Conservation (phyloP, 768 basidiomycete genomes). For the Mycena belliarum region DNA sequence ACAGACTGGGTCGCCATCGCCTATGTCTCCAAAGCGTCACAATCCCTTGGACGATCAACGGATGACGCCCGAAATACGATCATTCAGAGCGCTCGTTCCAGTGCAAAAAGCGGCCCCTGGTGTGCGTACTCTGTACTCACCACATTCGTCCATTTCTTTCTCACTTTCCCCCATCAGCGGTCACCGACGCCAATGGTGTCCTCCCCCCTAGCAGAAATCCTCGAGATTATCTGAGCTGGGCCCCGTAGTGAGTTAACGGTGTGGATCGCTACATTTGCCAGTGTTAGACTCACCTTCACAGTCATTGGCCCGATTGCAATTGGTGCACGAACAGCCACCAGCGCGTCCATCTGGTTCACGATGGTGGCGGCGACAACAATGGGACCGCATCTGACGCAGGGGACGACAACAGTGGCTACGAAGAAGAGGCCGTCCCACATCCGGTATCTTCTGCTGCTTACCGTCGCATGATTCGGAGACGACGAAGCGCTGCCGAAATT, state of each 20-base stretch:
- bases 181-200: conserved; percentile 30
- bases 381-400: background rate
- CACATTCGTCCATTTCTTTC: background rate
- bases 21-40: conserved; percentile 37
- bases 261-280: background rate
- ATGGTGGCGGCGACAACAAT: conserved; percentile 24
- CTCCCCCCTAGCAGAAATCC: conserved; percentile 33
- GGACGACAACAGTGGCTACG: conserved; percentile 4
- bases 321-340: conserved; percentile 39
- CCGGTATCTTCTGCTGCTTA: background rate
- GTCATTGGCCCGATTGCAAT: conserved; percentile 58
- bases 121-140: conserved; percentile 32
- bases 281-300: conserved; percentile 28
- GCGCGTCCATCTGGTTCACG: conserved; percentile 28
- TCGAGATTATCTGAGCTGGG: conserved; percentile 58
- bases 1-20: conserved; percentile 52
- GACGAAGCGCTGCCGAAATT: conserved; percentile 1
- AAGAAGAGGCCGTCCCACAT: conserved; percentile 3
- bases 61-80: conserved; percentile 36
- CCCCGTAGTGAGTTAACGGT: conserved; percentile 51
- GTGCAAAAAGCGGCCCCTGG: conserved; percentile 41
- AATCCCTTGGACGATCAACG: conserved; percentile 27
- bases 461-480: conserved; percentile 13
- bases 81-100: conserved; percentile 35
- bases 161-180: conserved; percentile 27